A percentile compares a stretch with the other conserved stretches of the same genome.
These are phyloP conservation scores for Parachlorella kessleri DNA, from an alignment of 139 green algal species.

Conservation along the genomic window DNA sequence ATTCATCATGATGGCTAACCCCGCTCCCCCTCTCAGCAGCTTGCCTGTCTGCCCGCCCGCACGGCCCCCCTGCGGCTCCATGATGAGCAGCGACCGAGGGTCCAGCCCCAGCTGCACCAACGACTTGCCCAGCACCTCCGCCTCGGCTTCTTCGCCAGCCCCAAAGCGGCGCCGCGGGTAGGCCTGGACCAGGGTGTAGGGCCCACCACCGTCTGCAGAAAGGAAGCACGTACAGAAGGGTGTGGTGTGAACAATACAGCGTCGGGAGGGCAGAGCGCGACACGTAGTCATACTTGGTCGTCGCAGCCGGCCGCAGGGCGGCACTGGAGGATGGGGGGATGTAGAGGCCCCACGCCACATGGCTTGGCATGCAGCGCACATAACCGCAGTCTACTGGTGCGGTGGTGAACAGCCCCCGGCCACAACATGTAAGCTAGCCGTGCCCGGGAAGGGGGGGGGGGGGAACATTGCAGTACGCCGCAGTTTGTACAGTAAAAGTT, in stretches of 20 bases:
- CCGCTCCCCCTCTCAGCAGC: no score
- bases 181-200: slow-evolving; percentile 26
- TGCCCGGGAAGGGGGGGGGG: no score
- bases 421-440: neutral
- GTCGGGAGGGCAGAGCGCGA: no score
- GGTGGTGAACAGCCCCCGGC: neutral
- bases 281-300: no score
- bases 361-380: no score
- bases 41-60: neutral
- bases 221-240: no score
- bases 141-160: neutral
- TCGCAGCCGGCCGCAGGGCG: no score
- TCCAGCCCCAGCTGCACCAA: slow-evolving; percentile 19
- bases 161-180: slow-evolving; percentile 21
- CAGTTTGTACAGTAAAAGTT: neutral
- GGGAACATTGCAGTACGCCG: neutral
- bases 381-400: no score
- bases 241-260: neutral
- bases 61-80: neutral
- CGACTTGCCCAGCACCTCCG: slow-evolving; percentile 2
- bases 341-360: neutral
- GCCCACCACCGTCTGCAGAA: slow-evolving; percentile 18
- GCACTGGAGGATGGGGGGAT: neutral
- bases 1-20: no score
- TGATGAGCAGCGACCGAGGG: slow-evolving; percentile 8